Percentiles rank a stretch among this genome's conserved stretches.
These are phyloP conservation scores for Aspergillus cejpii DNA, from an alignment of 2,329 filamentous ascomycete species.

Conservation along the genomic window DNA sequence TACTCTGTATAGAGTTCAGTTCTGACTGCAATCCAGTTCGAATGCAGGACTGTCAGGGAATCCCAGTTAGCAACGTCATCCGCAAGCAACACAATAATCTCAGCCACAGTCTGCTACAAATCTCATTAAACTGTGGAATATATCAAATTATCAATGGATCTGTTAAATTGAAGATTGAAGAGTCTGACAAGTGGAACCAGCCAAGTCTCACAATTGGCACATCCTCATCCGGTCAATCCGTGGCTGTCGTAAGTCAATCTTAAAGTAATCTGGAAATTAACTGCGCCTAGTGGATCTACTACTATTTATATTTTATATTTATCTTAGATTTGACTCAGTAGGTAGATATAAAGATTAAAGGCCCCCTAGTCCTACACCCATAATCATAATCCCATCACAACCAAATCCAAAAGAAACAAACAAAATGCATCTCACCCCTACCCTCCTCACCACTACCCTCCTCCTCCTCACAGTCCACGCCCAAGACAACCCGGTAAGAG, in stretches of 20 bases:
- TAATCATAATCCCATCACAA: too few species aligned
- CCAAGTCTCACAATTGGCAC: not conserved
- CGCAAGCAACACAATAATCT: not conserved
- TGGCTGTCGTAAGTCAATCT: not conserved
- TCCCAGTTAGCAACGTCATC: not conserved
- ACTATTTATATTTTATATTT: too few species aligned
- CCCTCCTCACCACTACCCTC: slow-evolving; percentile 20
- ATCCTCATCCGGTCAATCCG: not conserved
- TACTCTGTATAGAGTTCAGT: too few species aligned
- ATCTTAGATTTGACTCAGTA: not conserved
- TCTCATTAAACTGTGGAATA: too few species aligned
- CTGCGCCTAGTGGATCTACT: too few species aligned
- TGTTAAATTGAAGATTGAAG: not conserved
- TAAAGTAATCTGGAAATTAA: not conserved
- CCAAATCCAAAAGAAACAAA: not conserved
- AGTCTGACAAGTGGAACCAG: not conserved
- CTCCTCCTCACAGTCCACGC: slow-evolving; percentile 15
- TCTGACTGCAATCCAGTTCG: too few species aligned
- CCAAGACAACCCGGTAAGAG: slow-evolving; percentile 9
- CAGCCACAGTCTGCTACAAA: too few species aligned
- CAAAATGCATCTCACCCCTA: slow-evolving; percentile 26
- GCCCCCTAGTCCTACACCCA: too few species aligned
- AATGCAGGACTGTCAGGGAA: too few species aligned
- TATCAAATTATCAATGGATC: not conserved
- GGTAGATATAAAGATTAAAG: too few species aligned